phyloP scores from a whole-genome alignment of 139 green algal genomes.

The Coelastrella sp. region DNA sequence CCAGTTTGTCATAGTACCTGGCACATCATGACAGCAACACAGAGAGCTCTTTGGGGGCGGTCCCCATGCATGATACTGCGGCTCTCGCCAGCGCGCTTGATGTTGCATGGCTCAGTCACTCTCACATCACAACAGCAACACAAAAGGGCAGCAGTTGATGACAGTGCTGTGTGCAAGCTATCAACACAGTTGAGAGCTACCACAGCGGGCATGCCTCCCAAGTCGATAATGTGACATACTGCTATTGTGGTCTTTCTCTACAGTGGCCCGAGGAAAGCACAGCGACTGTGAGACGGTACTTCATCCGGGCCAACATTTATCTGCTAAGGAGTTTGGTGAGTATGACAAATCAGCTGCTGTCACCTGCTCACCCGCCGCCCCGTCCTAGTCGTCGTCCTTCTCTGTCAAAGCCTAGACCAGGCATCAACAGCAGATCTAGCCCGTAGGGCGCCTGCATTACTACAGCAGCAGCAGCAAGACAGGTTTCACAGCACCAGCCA shows the following conservation, averaged over 20 bases:
- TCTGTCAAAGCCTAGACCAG: slow-evolving; percentile 83
- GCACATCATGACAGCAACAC: no score
- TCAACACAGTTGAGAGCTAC: no score
- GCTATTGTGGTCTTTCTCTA: no score
- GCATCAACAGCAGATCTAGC: slow-evolving; percentile 86
- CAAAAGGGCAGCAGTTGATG: no score
- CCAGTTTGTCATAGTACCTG: slow-evolving; percentile 70
- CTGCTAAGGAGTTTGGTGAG: background rate
- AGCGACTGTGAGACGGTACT: background rate
- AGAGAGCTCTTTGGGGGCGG: background rate
- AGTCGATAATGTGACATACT: no score
- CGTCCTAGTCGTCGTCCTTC: slow-evolving; percentile 74
- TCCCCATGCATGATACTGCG: background rate
- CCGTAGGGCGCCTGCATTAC: slow-evolving; percentile 1
- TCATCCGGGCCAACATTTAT: background rate
- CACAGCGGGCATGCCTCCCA: no score
- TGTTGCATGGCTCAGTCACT: no score
- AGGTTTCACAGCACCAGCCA: background rate
- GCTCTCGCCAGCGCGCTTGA: no score
- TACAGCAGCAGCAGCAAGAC: background rate
- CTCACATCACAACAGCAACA: no score
- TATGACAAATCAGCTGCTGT: no score
- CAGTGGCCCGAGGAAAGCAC: background rate
- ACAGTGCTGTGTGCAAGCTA: no score
- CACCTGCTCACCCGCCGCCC: slow-evolving; percentile 77